Evolutionary conservation across 2,329 filamentous ascomycete genomes (phyloP).

Genomic region (Trichothecium roseum): DNA sequence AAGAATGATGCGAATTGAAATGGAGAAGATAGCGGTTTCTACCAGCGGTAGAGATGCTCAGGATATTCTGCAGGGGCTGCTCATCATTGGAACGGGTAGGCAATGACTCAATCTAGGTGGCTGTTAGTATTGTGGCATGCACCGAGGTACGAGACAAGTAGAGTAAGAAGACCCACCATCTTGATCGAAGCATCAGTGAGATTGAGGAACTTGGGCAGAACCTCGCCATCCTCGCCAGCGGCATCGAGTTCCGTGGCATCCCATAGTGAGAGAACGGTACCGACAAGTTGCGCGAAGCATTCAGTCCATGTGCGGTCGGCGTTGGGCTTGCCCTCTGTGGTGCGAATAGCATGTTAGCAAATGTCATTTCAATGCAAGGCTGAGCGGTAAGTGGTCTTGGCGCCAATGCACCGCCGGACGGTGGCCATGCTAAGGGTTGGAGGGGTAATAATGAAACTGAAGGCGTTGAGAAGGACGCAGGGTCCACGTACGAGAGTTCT

Average conservation of each 20-base stretch:
- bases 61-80: slow-evolving; percentile 81
- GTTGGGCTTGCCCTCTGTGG: slow-evolving; percentile 73
- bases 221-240: slow-evolving; percentile 74
- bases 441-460: slow-evolving; percentile 1
- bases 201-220: slow-evolving; percentile 89
- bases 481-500: slow-evolving; percentile 65
- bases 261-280: slow-evolving; percentile 91
- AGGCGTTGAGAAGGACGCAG: slow-evolving; percentile 4
- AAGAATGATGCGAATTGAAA: slow-evolving; percentile 87
- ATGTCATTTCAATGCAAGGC: not conserved
- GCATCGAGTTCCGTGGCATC: slow-evolving; percentile 86
- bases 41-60: slow-evolving; percentile 91
- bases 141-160: not conserved
- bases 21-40: slow-evolving; percentile 92
- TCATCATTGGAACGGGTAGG: slow-evolving; percentile 69
- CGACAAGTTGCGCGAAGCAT: slow-evolving; percentile 93
- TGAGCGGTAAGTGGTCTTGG: slow-evolving; percentile 5
- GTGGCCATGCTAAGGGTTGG: not conserved
- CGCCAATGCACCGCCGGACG: not conserved
- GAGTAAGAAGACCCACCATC: slow-evolving; percentile 54
- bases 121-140: slow-evolving; percentile 5
- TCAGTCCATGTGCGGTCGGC: slow-evolving; percentile 85
- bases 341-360: slow-evolving; percentile 7
- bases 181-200: slow-evolving; percentile 95
- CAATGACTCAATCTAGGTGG: slow-evolving; percentile 69